Evolutionary conservation across 202 grass and related monocot genomes (phyloP).

Genomic region (Bolboschoenoplectus hybrid): DNA sequence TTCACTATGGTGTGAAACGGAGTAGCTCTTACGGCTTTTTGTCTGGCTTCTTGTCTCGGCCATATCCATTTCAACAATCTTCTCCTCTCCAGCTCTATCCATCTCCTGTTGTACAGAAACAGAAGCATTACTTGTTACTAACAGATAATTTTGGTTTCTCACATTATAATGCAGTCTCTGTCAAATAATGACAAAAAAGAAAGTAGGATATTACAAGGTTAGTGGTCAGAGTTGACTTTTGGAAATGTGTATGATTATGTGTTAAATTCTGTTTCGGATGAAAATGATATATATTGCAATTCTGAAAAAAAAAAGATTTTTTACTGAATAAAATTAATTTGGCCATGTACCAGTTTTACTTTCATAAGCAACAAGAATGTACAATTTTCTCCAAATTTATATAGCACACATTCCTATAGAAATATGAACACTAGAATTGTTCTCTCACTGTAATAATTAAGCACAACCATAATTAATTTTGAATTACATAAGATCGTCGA

Average conservation of each 20-base stretch:
- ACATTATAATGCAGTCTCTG: conserved; percentile 9
- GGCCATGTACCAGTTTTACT: not conserved
- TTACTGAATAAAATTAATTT: not conserved
- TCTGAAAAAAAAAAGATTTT: not conserved
- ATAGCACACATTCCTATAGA: not conserved
- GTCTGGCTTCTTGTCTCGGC: conserved; percentile 44
- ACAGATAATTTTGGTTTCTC: not conserved
- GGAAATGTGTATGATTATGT: not conserved
- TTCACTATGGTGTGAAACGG: conserved; percentile 32
- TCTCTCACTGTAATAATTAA: not conserved
- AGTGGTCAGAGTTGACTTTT: not conserved
- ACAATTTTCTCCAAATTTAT: conserved; percentile 5
- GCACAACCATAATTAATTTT: not conserved
- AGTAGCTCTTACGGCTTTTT: conserved; percentile 51
- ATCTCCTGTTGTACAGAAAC: conserved; percentile 54
- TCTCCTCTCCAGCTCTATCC: conserved; percentile 66
- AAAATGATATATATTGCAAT: not conserved
- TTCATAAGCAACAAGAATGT: not conserved
- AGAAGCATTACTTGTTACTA: not conserved
- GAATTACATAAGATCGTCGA: conserved; percentile 59
- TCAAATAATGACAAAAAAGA: not conserved
- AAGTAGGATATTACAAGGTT: conserved; percentile 1
- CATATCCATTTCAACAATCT: conserved; percentile 77
- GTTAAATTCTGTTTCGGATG: not conserved
- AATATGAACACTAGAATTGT: not conserved